These are phyloP conservation scores for Didymella lethalis DNA, from an alignment of 2,329 filamentous ascomycete species.

Conservation along the genomic window DNA sequence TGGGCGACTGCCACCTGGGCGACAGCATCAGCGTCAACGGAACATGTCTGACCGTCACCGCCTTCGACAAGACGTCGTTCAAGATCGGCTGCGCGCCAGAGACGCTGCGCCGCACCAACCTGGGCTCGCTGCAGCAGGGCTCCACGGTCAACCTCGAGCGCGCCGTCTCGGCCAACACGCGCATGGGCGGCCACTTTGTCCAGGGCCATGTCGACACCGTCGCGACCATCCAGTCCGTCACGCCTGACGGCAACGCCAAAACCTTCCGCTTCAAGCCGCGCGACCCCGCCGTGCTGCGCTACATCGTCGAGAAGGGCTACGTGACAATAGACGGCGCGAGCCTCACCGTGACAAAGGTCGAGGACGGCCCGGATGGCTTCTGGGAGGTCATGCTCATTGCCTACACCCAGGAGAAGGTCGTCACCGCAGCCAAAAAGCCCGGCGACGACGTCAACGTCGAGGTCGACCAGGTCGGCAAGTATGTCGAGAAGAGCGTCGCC, in stretches of 20 bases:
- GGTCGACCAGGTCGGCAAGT: constrained; percentile 88
- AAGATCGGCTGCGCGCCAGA: constrained; percentile 94
- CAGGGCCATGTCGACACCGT: constrained; percentile 96
- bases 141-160: constrained; percentile 91
- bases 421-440: constrained; percentile 77
- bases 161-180: constrained; percentile 86
- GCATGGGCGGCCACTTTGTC: constrained; percentile 98
- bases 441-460: constrained; percentile 91
- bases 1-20: constrained; percentile 82
- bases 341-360: constrained; percentile 86
- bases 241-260: constrained; percentile 86
- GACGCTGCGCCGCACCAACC: constrained; percentile 92
- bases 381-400: constrained; percentile 97
- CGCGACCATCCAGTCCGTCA: constrained; percentile 75
- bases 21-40: constrained; percentile 96
- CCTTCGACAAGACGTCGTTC: constrained; percentile 71
- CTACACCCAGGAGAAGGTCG: constrained; percentile 93
- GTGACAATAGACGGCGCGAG: constrained; percentile 94
- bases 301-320: constrained; percentile 96
- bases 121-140: constrained; percentile 73
- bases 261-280: constrained; percentile 83
- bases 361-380: constrained; percentile 82
- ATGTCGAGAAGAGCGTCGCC: constrained; percentile 86
- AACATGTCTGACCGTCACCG: constrained; percentile 92
- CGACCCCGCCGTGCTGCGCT: constrained; percentile 74